Conservation (phyloP, 129 eudicot genomes). For the Artemisia argyi region DNA sequence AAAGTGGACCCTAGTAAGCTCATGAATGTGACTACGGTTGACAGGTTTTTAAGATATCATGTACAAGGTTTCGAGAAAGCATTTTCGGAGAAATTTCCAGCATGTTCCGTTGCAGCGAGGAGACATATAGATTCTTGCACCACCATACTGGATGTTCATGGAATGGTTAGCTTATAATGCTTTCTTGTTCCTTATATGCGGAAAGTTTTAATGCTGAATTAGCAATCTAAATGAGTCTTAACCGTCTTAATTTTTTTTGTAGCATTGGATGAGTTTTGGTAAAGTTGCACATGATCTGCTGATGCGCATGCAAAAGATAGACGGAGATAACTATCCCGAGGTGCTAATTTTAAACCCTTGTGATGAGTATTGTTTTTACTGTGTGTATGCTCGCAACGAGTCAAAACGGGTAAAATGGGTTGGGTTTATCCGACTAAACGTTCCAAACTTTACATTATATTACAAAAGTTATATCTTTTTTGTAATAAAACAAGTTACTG, state of each 20-base stretch:
- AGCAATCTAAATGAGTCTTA: background rate
- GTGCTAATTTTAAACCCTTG: conserved; percentile 29
- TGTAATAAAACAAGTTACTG: no score
- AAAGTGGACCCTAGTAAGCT: conserved; percentile 86
- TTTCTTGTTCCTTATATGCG: background rate
- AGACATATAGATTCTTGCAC: conserved; percentile 89
- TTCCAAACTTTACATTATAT: no score
- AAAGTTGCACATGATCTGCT: conserved; percentile 87
- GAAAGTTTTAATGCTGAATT: conserved; percentile 6
- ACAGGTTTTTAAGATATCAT: conserved; percentile 86
- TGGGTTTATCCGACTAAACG: no score
- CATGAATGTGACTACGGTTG: conserved; percentile 82
- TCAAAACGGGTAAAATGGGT: no score
- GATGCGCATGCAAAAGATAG: conserved; percentile 89
- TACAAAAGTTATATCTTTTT: no score
- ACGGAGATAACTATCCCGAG: conserved; percentile 94
- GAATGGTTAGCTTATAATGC: conserved; percentile 58
- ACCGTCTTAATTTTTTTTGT: conserved; percentile 21
- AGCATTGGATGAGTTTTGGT: conserved; percentile 98
- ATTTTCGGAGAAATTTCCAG: conserved; percentile 85
- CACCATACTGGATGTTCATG: conserved; percentile 86
- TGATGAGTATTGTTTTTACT: background rate
- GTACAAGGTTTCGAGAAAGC: conserved; percentile 91
- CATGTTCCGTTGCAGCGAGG: conserved; percentile 91
- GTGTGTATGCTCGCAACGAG: no score